A percentile compares a stretch with the other conserved stretches of the same genome.
phyloP scores from a whole-genome alignment of 768 basidiomycete genomes.

The Fomitopsis serialis region DNA sequence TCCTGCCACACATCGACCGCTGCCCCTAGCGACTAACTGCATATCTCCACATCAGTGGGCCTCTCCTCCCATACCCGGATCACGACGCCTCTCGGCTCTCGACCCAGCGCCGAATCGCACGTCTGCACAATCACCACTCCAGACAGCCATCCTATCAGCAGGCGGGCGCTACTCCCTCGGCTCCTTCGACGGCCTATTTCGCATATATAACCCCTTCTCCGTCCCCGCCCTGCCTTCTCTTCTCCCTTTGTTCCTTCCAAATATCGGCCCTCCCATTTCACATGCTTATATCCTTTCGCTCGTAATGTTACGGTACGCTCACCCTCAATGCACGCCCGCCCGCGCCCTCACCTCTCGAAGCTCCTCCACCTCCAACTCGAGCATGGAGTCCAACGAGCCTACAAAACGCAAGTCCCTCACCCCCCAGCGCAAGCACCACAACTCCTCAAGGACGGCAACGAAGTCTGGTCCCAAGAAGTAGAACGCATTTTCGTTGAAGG shows the following conservation, averaged over 20 bases:
- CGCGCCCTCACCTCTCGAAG: constrained; percentile 23
- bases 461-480: constrained; percentile 80
- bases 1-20: no score
- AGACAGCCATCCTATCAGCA: background rate
- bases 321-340: constrained; percentile 21
- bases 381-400: constrained; percentile 16
- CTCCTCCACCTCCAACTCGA: constrained; percentile 11
- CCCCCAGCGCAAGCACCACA: constrained; percentile 77
- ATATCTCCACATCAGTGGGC: constrained; percentile 21
- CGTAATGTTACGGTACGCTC: constrained; percentile 23
- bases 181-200: constrained; percentile 1
- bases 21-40: background rate
- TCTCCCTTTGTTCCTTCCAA: constrained; percentile 25
- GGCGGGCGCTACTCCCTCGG: background rate
- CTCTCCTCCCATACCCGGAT: constrained; percentile 22
- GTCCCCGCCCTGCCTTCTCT: constrained; percentile 9
- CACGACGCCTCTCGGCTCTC: constrained; percentile 18
- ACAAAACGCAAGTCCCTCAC: constrained; percentile 42
- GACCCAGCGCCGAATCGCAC: constrained; percentile 5
- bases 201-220: constrained; percentile 21
- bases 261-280: constrained; percentile 14
- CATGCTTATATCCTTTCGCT: constrained; percentile 13
- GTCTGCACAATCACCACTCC: no score
- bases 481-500: constrained; percentile 78
- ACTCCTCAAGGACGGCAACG: constrained; percentile 80